Conservation (phyloP, 768 basidiomycete genomes). For the Cyclocybe aegerita region DNA sequence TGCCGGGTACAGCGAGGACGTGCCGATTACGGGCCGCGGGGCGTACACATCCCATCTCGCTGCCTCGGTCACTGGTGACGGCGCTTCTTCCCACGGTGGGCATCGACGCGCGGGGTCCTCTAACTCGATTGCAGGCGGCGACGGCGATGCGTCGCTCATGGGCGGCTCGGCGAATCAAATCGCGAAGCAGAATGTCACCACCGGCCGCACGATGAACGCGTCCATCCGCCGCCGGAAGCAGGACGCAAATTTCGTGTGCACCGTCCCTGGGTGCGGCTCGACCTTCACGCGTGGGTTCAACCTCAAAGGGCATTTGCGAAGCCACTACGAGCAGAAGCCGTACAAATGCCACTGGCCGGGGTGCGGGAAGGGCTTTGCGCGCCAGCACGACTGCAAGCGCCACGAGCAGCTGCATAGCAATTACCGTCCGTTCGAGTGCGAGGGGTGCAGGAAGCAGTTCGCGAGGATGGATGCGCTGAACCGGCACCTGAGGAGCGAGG, state of each 20-base stretch:
- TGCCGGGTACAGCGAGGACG: conserved; percentile 28
- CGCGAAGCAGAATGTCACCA: conserved; percentile 85
- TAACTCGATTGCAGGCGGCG: conserved; percentile 7
- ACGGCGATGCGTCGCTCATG: not conserved
- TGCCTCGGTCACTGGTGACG: conserved; percentile 7
- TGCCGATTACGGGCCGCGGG: conserved; percentile 24
- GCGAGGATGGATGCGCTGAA: conserved; percentile 95
- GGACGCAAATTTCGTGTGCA: conserved; percentile 83
- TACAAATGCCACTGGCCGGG: conserved; percentile 96
- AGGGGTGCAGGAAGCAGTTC: conserved; percentile 91
- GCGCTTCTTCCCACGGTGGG: conserved; percentile 13
- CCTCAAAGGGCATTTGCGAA: conserved; percentile 92
- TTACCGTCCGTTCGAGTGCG: conserved; percentile 88
- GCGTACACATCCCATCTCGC: conserved; percentile 5
- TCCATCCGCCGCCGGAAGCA: conserved; percentile 84
- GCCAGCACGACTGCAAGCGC: conserved; percentile 95
- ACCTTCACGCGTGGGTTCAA: conserved; percentile 95
- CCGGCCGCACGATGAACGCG: conserved; percentile 84
- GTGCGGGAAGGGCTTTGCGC: conserved; percentile 90
- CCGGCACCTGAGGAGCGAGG: conserved; percentile 56
- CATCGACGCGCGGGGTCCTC: conserved; percentile 13
- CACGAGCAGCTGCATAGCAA: conserved; percentile 95
- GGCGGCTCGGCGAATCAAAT: conserved; percentile 13
- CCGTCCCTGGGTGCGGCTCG: conserved; percentile 79
- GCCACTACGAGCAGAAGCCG: conserved; percentile 92